Evolutionary conservation across 2,329 filamentous ascomycete species (phyloP).

Genomic region (Clonostachys rhizophaga): DNA sequence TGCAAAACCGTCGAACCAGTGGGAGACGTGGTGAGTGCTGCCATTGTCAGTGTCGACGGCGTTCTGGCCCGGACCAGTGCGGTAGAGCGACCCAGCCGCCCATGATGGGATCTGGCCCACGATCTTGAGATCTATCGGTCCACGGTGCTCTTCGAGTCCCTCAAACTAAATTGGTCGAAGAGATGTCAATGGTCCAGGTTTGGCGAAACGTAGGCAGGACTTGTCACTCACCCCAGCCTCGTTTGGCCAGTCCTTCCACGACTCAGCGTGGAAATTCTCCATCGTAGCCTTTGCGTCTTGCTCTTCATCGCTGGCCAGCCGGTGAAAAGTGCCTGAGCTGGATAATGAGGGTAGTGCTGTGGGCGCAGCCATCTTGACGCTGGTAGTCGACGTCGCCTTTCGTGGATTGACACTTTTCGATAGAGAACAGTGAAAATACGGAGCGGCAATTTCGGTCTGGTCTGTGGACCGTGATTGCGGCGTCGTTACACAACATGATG

Average conservation of each 20-base stretch:
- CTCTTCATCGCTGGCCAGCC: constrained; percentile 16
- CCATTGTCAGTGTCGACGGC: constrained; percentile 52
- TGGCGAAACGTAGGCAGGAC: rapidly evolving
- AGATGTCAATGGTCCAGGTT: neutral
- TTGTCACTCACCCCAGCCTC: constrained; percentile 34
- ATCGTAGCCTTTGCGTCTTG: constrained; percentile 13
- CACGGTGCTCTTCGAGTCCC: constrained; percentile 58
- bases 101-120: constrained; percentile 66
- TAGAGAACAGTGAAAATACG: too few relatives aligned
- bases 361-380: too few relatives aligned
- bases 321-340: constrained; percentile 16
- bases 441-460: too few relatives aligned
- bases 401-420: too few relatives aligned
- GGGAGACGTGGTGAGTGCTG: constrained; percentile 57
- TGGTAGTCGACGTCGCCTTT: too few relatives aligned
- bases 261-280: constrained; percentile 17
- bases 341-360: constrained; percentile 5
- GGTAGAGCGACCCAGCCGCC: constrained; percentile 66
- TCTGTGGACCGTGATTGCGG: too few relatives aligned
- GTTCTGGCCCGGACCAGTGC: constrained; percentile 68
- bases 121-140: constrained; percentile 59
- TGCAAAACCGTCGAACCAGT: constrained; percentile 80
- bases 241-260: constrained; percentile 41
- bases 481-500: too few relatives aligned
- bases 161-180: constrained; percentile 52